These are phyloP conservation scores for Arctium lappa DNA, from an alignment of 129 eudicot genomes.

Conservation along the genomic window DNA sequence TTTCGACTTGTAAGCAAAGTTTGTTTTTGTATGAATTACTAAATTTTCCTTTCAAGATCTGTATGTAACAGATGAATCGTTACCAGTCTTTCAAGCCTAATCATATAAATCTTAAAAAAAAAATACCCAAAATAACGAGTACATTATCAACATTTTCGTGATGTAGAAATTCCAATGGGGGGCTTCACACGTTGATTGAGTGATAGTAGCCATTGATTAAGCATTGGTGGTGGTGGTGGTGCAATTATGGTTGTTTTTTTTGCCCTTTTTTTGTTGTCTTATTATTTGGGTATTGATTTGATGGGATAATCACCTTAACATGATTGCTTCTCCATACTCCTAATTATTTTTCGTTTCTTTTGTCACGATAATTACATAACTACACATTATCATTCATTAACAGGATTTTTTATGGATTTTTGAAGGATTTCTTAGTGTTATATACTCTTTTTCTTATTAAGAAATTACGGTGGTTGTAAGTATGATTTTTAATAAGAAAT, in stretches of 20 bases:
- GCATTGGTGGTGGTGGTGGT: constrained; percentile 22
- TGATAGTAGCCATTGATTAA: constrained; percentile 43
- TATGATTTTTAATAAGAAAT: too few relatives aligned
- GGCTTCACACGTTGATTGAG: constrained; percentile 43
- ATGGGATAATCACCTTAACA: constrained; percentile 40
- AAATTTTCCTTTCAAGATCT: too few relatives aligned
- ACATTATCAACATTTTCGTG: neutral
- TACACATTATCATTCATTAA: too few relatives aligned
- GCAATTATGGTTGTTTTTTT: constrained; percentile 31
- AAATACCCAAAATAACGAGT: neutral
- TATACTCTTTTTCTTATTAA: too few relatives aligned
- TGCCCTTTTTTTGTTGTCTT: constrained; percentile 14
- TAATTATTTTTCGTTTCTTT: neutral
- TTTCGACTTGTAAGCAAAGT: too few relatives aligned
- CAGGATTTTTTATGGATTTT: too few relatives aligned
- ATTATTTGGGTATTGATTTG: constrained; percentile 17
- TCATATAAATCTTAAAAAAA: neutral
- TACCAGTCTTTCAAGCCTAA: too few relatives aligned
- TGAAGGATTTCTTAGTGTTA: too few relatives aligned
- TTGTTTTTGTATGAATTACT: too few relatives aligned
- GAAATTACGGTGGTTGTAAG: too few relatives aligned
- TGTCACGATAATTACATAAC: too few relatives aligned
- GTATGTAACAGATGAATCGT: too few relatives aligned
- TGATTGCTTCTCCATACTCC: constrained; percentile 37
- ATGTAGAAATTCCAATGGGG: constrained; percentile 24